Evolutionary conservation across 768 basidiomycete species (phyloP), one percentile per base, ranked within the genome.

Genomic region (Boletus rubescentipes): DNA sequence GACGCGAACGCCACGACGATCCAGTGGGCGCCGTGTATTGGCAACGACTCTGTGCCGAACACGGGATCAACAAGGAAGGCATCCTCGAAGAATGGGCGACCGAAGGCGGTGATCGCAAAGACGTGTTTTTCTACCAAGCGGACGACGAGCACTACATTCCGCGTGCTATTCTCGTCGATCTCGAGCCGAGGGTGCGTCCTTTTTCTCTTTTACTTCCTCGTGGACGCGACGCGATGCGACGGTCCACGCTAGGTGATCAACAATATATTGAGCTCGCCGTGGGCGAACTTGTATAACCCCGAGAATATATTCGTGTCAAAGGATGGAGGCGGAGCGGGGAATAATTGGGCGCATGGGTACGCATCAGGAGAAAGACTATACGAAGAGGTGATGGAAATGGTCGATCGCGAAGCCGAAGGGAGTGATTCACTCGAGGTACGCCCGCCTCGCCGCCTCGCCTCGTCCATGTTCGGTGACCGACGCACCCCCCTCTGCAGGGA

Each of bases 61-160:
- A 99, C 72, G 97, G 97, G 16, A 98, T 99, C 76, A 94, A 83
- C 70, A 88, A 89, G 53, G 90, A 95, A 62, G 97, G 97, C 29
- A 92, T 93, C 54, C 84, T 98, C 43, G 95, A 98, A 70, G 95
- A 98, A 58, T 96, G 93, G 91, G 94, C 95, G 7, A 91, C 88
- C 1, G 93, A 95, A 63, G 91, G 91, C 18, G 92, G 92, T 9
- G 97, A 99, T 73, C 80, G 97, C 62, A 99, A 98, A 68, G 97
- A 99, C 73, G 96, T 97, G 26, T 99, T 99, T 75, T 99, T 99
- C 76, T 98, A 99, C 70, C 96, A 98, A 71, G 97, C 97, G n/a
- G 97, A 99, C 69, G 97, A 99, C 66, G 97, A 98, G 70, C 95
- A 97, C 65, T 99, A 98, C 72, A 95, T 99, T 55, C 97, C 97